Evolutionary conservation across 768 basidiomycete genomes (phyloP).

Genomic region (Lactifluus rugatus): DNA sequence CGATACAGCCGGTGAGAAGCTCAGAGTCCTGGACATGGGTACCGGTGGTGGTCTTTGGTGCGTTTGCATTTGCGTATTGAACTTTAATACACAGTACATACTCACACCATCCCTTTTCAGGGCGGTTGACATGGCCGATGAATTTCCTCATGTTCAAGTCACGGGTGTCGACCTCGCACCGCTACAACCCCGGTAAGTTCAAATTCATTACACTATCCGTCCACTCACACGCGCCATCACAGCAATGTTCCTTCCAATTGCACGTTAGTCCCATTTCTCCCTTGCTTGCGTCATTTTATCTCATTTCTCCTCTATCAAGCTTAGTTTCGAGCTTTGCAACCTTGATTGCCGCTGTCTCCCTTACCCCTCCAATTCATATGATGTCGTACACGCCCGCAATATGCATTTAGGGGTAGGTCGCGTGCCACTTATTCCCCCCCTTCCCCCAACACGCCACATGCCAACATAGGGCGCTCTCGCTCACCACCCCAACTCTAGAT

Average conservation of each 20-base stretch:
- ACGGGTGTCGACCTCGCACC: slow-evolving; percentile 65
- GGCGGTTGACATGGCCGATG: slow-evolving; percentile 67
- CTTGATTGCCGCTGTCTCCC: slow-evolving; percentile 51
- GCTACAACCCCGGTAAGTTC: slow-evolving; percentile 53
- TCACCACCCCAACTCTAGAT: slow-evolving; percentile 33
- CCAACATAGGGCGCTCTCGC: too few species aligned
- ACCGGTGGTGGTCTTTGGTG: slow-evolving; percentile 60
- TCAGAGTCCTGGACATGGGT: slow-evolving; percentile 53
- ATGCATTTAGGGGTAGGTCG: slow-evolving; percentile 54
- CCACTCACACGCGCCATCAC: slow-evolving; percentile 9
- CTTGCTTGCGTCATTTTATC: not conserved
- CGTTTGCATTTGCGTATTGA: too few species aligned
- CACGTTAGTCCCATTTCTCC: slow-evolving; percentile 43
- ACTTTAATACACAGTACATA: too few species aligned
- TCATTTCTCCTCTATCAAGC: not conserved
- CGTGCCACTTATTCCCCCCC: slow-evolving; percentile 8
- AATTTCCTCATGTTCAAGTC: slow-evolving; percentile 57
- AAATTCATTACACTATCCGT: not conserved
- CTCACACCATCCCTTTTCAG: slow-evolving; percentile 26
- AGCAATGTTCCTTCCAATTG: slow-evolving; percentile 62
- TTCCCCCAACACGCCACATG: not conserved
- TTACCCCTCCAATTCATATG: slow-evolving; percentile 53
- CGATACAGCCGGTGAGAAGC: slow-evolving; percentile 21
- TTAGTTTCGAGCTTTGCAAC: slow-evolving; percentile 64
- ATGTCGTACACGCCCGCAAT: slow-evolving; percentile 60